Conservation (phyloP, 2,329 filamentous ascomycete species). For the Dryadomyces quercivorus region DNA sequence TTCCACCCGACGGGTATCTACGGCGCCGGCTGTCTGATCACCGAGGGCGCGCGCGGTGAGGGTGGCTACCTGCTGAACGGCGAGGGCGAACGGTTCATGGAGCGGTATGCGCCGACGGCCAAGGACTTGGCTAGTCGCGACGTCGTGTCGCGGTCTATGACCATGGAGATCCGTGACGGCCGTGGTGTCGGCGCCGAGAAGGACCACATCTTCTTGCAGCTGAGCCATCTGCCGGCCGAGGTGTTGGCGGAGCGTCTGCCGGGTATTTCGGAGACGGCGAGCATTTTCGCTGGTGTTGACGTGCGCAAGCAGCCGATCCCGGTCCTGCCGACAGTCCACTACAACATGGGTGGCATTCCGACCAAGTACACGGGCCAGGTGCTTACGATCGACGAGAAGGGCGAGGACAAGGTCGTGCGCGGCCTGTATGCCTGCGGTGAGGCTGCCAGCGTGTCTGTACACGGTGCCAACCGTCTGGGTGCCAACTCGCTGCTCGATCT, state of each 20-base stretch:
- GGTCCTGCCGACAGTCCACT: conserved; percentile 92
- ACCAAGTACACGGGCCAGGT: conserved; percentile 97
- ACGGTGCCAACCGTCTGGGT: conserved; percentile 94
- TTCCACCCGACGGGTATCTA: conserved; percentile 99
- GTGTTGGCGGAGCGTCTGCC: conserved; percentile 92
- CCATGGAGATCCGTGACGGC: conserved; percentile 92
- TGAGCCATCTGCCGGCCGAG: conserved; percentile 87
- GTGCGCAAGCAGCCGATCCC: conserved; percentile 95
- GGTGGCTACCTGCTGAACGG: conserved; percentile 96
- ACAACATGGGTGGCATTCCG: conserved; percentile 99
- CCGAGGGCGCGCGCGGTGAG: conserved; percentile 94
- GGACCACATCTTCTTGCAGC: conserved; percentile 97
- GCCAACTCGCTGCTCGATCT: conserved; percentile 97
- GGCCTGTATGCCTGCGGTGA: conserved; percentile 95
- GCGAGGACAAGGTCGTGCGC: conserved; percentile 85
- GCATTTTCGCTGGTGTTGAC: conserved; percentile 94
- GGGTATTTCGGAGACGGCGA: conserved; percentile 96
- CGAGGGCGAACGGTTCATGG: conserved; percentile 98
- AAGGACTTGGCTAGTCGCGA: conserved; percentile 96
- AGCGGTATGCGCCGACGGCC: conserved; percentile 91
- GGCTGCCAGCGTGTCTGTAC: conserved; percentile 93
- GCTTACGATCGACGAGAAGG: conserved; percentile 71
- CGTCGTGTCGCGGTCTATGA: conserved; percentile 96
- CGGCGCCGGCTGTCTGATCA: conserved; percentile 94
- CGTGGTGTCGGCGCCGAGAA: conserved; percentile 94